Percentiles rank a stretch among this genome's conserved stretches.
phyloP scores from a whole-genome alignment of 2,329 filamentous ascomycete species.

The Neophaeococcomyces mojaviensis region DNA sequence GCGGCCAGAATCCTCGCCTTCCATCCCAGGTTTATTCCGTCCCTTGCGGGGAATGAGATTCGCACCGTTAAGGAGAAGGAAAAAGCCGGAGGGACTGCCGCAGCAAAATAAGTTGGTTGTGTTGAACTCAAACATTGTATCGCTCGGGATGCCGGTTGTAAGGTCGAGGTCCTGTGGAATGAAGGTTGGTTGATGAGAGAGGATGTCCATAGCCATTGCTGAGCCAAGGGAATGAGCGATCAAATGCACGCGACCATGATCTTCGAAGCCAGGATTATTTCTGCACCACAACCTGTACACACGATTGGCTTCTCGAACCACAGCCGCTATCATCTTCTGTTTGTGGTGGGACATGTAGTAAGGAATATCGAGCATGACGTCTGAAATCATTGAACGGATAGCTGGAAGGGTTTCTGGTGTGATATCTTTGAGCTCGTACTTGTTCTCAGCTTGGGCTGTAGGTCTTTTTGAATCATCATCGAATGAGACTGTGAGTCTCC shows the following conservation, averaged over 20 bases:
- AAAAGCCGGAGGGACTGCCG: conserved; percentile 87
- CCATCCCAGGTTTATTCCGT: conserved; percentile 65
- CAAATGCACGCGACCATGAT: conserved; percentile 77
- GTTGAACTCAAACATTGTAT: conserved; percentile 76
- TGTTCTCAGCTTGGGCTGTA: conserved; percentile 49
- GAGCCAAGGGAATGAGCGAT: conserved; percentile 91
- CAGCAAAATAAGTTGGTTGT: conserved; percentile 82
- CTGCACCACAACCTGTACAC: conserved; percentile 93
- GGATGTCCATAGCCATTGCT: conserved; percentile 85
- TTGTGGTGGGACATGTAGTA: conserved; percentile 98
- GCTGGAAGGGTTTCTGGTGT: conserved; percentile 84
- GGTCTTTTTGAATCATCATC: conserved; percentile 58
- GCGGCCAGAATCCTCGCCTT: conserved; percentile 52
- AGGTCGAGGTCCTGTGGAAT: conserved; percentile 45
- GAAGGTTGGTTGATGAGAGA: conserved; percentile 77
- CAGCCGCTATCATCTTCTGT: conserved; percentile 82
- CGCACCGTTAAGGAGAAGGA: conserved; percentile 69
- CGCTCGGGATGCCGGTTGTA: conserved; percentile 30
- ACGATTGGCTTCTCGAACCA: conserved; percentile 83
- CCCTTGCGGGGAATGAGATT: conserved; percentile 68
- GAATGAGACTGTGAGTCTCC: conserved; percentile 80
- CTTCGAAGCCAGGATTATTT: conserved; percentile 81
- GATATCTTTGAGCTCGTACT: conserved; percentile 74
- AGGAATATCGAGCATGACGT: conserved; percentile 97
- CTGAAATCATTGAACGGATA: conserved; percentile 87